Evolutionary conservation across 176 grass and related monocot genomes (phyloP).

Genomic region (Aegilops longissima): DNA sequence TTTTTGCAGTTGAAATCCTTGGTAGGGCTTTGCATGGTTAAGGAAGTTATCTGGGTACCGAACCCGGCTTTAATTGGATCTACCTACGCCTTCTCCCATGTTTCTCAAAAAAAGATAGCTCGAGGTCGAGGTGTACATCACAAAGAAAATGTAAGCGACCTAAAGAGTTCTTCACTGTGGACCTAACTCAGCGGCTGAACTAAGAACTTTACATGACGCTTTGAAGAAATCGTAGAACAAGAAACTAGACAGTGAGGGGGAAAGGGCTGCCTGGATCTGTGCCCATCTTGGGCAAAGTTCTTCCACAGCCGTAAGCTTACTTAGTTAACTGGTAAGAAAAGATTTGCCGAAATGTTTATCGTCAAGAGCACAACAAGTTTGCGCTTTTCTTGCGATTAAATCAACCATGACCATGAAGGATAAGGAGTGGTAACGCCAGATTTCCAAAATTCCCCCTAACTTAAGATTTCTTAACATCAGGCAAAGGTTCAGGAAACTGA

Average conservation of each 20-base stretch:
- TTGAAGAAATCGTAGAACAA: neutral
- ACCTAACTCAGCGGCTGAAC: neutral
- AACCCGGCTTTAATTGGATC: slow-evolving; percentile 20
- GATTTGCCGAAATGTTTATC: neutral
- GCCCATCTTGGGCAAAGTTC: neutral
- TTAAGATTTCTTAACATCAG: no score
- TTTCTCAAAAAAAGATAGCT: neutral
- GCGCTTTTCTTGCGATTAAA: neutral
- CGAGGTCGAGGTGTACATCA: neutral
- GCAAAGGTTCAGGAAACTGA: neutral
- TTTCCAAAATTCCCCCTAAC: neutral
- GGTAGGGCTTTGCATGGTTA: neutral
- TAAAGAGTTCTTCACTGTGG: neutral
- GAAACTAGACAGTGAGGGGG: neutral
- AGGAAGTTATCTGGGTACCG: neutral
- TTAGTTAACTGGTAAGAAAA: neutral
- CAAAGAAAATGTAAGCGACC: neutral
- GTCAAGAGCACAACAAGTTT: neutral
- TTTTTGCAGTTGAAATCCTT: neutral
- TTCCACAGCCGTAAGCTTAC: neutral
- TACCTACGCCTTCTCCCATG: neutral
- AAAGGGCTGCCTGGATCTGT: slow-evolving; percentile 1
- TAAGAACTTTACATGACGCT: neutral
- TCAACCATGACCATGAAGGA: neutral
- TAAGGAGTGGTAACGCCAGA: neutral